phyloP scores from a whole-genome alignment of 139 green algal genomes.

The Parachlorella kessleri region DNA sequence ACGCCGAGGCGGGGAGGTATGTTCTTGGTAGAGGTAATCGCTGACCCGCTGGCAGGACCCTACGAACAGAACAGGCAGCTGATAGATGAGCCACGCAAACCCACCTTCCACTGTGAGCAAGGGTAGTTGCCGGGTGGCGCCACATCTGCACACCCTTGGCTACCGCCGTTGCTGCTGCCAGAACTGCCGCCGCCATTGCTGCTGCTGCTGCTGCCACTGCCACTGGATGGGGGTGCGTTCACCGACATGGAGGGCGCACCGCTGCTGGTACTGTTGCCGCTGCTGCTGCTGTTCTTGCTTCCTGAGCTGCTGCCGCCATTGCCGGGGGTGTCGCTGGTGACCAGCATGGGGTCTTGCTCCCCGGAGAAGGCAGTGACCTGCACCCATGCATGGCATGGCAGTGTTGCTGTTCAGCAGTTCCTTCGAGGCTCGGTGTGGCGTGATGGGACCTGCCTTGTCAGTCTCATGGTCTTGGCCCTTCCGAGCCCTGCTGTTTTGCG shows the following conservation, averaged over 20 bases:
- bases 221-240: neutral
- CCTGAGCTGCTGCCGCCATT: neutral
- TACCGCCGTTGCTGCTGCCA: neutral
- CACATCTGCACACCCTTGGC: neutral
- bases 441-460: too few relatives aligned
- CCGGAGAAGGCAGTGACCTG: conserved; percentile 34
- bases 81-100: too few relatives aligned
- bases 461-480: too few relatives aligned
- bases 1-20: too few relatives aligned
- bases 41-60: too few relatives aligned
- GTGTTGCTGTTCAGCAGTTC: neutral
- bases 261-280: neutral
- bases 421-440: neutral
- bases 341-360: conserved; percentile 33
- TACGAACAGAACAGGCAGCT: too few relatives aligned
- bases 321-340: conserved; percentile 24
- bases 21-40: too few relatives aligned
- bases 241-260: neutral
- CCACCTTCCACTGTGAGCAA: too few relatives aligned
- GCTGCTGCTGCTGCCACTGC: neutral
- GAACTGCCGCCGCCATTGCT: neutral
- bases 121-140: neutral
- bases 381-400: neutral
- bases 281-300: too few relatives aligned
- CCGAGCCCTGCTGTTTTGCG: too few relatives aligned